Evolutionary conservation across 495 filamentous ascomycete species (phyloP).

Genomic region (Aspergillus avenaceus): DNA sequence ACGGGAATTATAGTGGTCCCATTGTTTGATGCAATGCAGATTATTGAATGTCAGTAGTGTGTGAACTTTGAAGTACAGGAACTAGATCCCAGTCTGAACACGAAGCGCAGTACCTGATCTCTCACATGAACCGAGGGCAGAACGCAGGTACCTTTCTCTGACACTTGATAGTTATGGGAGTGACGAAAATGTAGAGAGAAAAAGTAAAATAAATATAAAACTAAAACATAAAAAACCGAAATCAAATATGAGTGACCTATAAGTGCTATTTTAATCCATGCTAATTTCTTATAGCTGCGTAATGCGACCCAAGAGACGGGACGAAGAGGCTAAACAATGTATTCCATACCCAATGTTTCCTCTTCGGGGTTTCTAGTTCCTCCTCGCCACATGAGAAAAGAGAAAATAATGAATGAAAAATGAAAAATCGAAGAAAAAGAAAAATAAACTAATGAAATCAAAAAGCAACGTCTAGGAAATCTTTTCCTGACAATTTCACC

Average conservation of each 20-base stretch:
- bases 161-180: too few relatives aligned
- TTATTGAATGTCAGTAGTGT: background rate
- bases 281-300: background rate
- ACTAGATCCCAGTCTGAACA: background rate
- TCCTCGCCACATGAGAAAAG: background rate
- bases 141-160: too few relatives aligned
- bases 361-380: background rate
- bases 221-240: background rate
- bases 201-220: background rate
- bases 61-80: background rate
- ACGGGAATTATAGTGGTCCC: background rate
- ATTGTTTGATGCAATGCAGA: background rate
- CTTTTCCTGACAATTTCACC: background rate
- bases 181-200: background rate
- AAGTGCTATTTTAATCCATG: conserved; percentile 2
- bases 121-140: conserved; percentile 8
- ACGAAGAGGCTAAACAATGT: background rate
- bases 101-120: background rate
- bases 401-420: background rate
- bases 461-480: background rate
- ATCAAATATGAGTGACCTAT: too few relatives aligned
- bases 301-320: conserved; percentile 1
- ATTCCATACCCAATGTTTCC: background rate
- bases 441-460: background rate
- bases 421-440: background rate